Percentiles rank a stretch among this genome's conserved stretches.
These are phyloP conservation scores for Kwoniella shivajii DNA, from an alignment of 1,284 basidiomycete genomes.

Conservation along the genomic window DNA sequence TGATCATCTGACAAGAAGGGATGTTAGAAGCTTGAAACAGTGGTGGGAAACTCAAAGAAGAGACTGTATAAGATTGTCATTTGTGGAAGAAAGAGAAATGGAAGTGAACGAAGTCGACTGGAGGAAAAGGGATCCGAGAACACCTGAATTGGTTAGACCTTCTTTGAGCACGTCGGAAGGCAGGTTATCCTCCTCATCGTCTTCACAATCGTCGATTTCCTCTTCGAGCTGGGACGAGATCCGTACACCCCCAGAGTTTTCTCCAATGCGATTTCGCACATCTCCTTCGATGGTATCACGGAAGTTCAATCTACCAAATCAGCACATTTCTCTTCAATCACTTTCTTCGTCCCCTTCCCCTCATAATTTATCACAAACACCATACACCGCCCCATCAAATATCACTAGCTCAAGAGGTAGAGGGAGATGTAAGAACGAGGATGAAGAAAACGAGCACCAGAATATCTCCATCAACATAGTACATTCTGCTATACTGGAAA, in stretches of 20 bases:
- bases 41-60: conserved; percentile 41
- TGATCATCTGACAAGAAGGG: conserved; percentile 41
- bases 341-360: background rate
- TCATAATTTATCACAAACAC: background rate
- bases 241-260: background rate
- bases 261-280: background rate
- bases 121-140: background rate
- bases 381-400: background rate
- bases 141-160: background rate
- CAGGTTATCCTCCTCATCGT: background rate
- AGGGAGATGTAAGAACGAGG: background rate
- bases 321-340: background rate
- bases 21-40: conserved; percentile 36
- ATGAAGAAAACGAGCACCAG: background rate
- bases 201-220: background rate
- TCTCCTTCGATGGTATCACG: background rate
- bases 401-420: background rate
- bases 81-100: background rate
- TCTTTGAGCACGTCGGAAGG: too few relatives aligned
- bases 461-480: conserved; percentile 31
- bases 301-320: background rate
- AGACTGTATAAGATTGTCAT: background rate
- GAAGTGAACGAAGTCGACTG: background rate
- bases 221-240: background rate
- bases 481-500: conserved; percentile 47